These are phyloP conservation scores for Collybia sordida DNA, from an alignment of 768 basidiomycete species.

Conservation along the genomic window DNA sequence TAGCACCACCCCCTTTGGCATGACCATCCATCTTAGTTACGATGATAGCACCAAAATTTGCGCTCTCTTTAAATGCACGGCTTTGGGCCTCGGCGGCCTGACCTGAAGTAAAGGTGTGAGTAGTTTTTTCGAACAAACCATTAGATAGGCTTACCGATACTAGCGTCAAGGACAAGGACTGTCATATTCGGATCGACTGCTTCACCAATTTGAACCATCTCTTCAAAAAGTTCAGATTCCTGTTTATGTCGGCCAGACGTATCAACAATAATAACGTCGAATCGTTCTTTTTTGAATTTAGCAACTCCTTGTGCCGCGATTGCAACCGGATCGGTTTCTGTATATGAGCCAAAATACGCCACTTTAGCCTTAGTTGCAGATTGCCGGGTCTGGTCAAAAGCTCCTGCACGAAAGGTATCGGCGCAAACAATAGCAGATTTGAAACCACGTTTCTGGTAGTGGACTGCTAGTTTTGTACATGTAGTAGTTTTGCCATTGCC, in stretches of 20 bases:
- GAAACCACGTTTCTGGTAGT: conserved; percentile 96
- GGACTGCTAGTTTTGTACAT: conserved; percentile 96
- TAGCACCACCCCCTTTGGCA: conserved; percentile 98
- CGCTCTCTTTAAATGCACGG: conserved; percentile 95
- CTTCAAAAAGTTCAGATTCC: conserved; percentile 93
- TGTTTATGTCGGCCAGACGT: conserved; percentile 97
- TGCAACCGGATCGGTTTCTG: conserved; percentile 95
- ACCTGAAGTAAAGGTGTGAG: conserved; percentile 42
- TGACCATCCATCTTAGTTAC: conserved; percentile 99
- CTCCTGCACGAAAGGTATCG: conserved; percentile 98
- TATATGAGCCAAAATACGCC: conserved; percentile 98
- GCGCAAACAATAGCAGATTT: conserved; percentile 98
- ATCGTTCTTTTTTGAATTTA: conserved; percentile 98
- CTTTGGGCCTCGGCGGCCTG: conserved; percentile 98
- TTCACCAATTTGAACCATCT: conserved; percentile 95
- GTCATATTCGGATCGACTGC: conserved; percentile 98
- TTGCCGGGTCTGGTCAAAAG: conserved; percentile 98
- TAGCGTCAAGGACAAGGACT: conserved; percentile 92
- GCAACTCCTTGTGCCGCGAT: conserved; percentile 93
- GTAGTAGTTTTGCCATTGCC: conserved; percentile 99
- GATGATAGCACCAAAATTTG: conserved; percentile 97
- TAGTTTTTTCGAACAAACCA: background rate
- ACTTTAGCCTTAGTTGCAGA: conserved; percentile 99
- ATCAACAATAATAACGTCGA: conserved; percentile 98
- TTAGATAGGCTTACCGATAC: conserved; percentile 66